Percentiles rank a stretch among this genome's conserved stretches.
Evolutionary conservation across 2,329 filamentous ascomycete species (phyloP).

Genomic region (Paracorniculantispora psalliotae): DNA sequence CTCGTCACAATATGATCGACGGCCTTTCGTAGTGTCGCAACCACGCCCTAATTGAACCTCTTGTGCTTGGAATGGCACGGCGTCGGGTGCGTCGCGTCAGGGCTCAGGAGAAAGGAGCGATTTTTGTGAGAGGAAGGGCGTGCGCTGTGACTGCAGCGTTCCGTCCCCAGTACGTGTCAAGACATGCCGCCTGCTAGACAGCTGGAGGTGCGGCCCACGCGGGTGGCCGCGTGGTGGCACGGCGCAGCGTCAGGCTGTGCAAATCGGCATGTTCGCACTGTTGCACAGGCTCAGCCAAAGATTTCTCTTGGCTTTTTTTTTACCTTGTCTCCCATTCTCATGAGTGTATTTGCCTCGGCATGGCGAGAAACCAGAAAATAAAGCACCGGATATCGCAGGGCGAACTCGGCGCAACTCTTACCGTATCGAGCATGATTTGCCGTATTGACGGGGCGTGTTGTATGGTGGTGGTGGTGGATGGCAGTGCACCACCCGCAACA

Average conservation of each 20-base stretch:
- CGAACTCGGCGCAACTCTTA: neutral
- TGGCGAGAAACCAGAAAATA: neutral
- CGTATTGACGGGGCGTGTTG: neutral
- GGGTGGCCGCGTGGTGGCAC: neutral
- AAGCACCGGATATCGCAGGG: neutral
- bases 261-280: neutral
- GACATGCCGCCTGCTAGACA: neutral
- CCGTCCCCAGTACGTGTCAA: neutral
- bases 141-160: conserved; percentile 1
- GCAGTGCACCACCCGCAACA: no score
- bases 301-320: neutral
- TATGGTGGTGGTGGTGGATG: neutral
- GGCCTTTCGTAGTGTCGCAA: no score
- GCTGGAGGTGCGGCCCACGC: neutral
- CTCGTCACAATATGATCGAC: neutral
- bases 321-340: neutral
- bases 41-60: conserved; percentile 1
- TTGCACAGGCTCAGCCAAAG: no score
- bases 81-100: neutral
- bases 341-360: neutral
- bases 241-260: neutral
- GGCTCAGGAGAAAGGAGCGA: neutral
- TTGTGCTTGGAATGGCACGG: neutral
- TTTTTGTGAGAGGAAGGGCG: neutral
- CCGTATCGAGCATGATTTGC: neutral